A percentile compares a stretch with the other conserved stretches of the same genome.
Evolutionary conservation across 768 basidiomycete genomes (phyloP).

Genomic region (Suillus cothurnatus): DNA sequence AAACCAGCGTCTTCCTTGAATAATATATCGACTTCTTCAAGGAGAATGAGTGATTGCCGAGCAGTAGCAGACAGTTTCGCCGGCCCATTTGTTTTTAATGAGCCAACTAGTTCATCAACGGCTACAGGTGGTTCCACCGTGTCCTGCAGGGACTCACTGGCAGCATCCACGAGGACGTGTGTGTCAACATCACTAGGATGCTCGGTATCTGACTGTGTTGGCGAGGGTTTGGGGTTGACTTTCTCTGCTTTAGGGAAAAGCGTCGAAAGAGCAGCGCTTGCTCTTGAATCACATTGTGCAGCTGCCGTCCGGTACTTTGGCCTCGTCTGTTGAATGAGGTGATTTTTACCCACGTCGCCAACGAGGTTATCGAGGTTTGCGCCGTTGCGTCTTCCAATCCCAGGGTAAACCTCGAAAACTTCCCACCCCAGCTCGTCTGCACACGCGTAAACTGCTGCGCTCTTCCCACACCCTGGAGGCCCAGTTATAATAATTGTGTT

Average conservation of each 20-base stretch:
- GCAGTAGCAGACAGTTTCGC: conserved; percentile 31
- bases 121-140: conserved; percentile 10
- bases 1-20: conserved; percentile 87
- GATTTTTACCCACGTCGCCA: conserved; percentile 94
- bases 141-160: conserved; percentile 4
- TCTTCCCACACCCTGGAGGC: conserved; percentile 87
- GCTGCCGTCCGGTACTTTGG: conserved; percentile 10
- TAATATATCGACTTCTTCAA: conserved; percentile 95
- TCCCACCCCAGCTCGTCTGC: conserved; percentile 95
- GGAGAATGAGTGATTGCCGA: conserved; percentile 83
- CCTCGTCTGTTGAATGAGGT: conserved; percentile 55
- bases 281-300: conserved; percentile 12
- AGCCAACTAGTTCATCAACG: conserved; percentile 1
- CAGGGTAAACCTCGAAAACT: conserved; percentile 95
- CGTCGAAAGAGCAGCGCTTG: conserved; percentile 16
- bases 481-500: conserved; percentile 89
- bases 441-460: conserved; percentile 90
- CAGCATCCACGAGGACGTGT: conserved; percentile 8
- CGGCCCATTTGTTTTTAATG: conserved; percentile 8
- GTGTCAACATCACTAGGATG: conserved; percentile 11
- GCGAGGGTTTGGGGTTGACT: conserved; percentile 9
- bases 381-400: conserved; percentile 87
- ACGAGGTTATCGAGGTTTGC: conserved; percentile 76
- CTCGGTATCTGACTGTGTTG: conserved; percentile 26
- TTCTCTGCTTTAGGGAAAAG: conserved; percentile 19